Conservation (phyloP, 1,284 basidiomycete genomes). For the Ganoderma multipileum region DNA sequence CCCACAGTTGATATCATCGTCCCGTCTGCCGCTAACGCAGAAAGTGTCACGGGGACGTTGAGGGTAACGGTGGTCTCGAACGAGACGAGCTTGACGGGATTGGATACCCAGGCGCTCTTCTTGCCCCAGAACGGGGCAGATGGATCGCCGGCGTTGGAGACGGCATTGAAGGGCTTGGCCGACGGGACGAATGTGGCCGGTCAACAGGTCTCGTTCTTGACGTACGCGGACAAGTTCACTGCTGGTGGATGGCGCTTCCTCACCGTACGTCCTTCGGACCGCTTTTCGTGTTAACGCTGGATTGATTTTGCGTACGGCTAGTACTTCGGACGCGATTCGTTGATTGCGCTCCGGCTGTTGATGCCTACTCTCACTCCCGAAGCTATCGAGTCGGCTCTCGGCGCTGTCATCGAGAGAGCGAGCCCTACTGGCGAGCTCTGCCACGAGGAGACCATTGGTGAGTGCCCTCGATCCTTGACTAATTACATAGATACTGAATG, state of each 20-base stretch:
- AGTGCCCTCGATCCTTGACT: not conserved
- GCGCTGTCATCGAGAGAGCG: constrained; percentile 49
- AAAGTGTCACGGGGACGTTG: constrained; percentile 36
- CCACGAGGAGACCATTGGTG: constrained; percentile 51
- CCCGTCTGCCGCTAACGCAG: constrained; percentile 22
- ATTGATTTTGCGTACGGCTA: not conserved
- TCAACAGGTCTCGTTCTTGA: constrained; percentile 42
- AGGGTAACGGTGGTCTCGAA: constrained; percentile 47
- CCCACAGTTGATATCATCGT: constrained; percentile 43
- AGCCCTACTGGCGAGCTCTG: constrained; percentile 49
- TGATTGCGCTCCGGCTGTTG: constrained; percentile 49
- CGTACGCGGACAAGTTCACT: constrained; percentile 46
- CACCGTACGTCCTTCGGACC: constrained; percentile 44
- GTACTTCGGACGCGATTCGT: constrained; percentile 50
- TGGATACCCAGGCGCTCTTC: constrained; percentile 45
- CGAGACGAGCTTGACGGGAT: constrained; percentile 45
- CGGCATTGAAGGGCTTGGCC: constrained; percentile 40
- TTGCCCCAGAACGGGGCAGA: constrained; percentile 31
- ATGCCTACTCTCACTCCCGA: constrained; percentile 47
- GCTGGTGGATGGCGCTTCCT: constrained; percentile 55
- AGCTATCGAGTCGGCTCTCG: constrained; percentile 48
- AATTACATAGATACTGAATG: not conserved
- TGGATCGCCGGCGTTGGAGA: constrained; percentile 33
- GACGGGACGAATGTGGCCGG: constrained; percentile 38
- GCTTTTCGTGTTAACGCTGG: not conserved